A percentile compares a stretch with the other conserved stretches of the same genome.
Conservation (phyloP, 139 green algal species). For the Chlorokybus atmophyticus region DNA sequence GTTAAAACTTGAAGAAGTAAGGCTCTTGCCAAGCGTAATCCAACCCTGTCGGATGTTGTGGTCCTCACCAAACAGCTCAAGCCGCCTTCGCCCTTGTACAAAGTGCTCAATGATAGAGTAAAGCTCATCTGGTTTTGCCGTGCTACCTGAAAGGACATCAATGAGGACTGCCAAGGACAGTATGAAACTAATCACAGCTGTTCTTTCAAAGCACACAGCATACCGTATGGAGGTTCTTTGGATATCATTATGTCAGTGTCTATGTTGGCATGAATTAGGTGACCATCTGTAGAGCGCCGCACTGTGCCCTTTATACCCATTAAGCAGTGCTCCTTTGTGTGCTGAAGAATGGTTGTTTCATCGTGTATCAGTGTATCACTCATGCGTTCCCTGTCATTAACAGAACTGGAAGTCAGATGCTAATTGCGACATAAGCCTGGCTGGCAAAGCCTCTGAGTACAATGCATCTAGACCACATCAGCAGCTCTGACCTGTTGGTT, state of each 20-base stretch:
- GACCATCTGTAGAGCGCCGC: slow-evolving; percentile 44
- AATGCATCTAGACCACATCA: no score
- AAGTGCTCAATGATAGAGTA: slow-evolving; percentile 75
- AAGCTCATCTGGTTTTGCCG: slow-evolving; percentile 61
- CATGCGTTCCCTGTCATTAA: no score
- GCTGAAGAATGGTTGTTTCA: slow-evolving; percentile 39
- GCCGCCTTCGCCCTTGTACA: slow-evolving; percentile 33
- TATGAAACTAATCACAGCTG: no score
- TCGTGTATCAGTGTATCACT: no score
- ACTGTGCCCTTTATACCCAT: slow-evolving; percentile 65
- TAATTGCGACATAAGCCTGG: no score
- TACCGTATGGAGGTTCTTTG: slow-evolving; percentile 51
- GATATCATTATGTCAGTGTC: slow-evolving; percentile 67
- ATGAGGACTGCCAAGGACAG: no score
- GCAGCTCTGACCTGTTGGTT: no score
- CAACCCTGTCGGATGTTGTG: slow-evolving; percentile 70
- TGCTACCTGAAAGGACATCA: slow-evolving; percentile 41
- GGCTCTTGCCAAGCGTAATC: slow-evolving; percentile 56
- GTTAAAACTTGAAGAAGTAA: slow-evolving; percentile 59
- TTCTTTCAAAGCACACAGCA: slow-evolving; percentile 3
- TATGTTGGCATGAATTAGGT: slow-evolving; percentile 66
- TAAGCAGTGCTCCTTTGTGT: slow-evolving; percentile 82
- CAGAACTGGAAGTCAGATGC: no score
- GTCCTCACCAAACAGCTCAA: slow-evolving; percentile 78
- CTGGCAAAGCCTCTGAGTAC: no score